These are phyloP conservation scores for Magnusiomyces tetraspermus DNA, from an alignment of 1,139 yeast genomes.

Conservation along the genomic window DNA sequence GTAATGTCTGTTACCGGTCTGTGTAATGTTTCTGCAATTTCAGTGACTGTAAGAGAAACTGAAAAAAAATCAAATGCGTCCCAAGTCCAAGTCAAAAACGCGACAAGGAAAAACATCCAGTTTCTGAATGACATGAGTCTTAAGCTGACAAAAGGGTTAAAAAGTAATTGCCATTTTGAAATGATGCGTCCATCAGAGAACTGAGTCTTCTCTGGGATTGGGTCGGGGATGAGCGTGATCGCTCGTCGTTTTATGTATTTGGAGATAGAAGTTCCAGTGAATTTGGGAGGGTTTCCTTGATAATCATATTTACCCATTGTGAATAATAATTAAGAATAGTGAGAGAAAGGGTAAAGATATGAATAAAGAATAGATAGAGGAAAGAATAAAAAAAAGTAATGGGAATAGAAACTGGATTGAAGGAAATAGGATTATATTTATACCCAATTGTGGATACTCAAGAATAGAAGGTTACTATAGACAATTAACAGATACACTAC, in stretches of 20 bases:
- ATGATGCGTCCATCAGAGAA: slow-evolving; percentile 20
- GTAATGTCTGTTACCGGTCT: slow-evolving; percentile 47
- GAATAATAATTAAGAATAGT: background rate
- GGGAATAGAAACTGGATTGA: background rate
- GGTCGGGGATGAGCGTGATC: slow-evolving; percentile 1
- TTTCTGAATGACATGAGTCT: slow-evolving; percentile 39
- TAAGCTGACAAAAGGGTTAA: slow-evolving; percentile 50
- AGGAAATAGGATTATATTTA: background rate
- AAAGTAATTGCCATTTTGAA: slow-evolving; percentile 18
- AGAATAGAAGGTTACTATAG: too few species aligned
- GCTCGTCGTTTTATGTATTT: slow-evolving; percentile 1
- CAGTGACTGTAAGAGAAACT: slow-evolving; percentile 51
- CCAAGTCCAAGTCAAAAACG: slow-evolving; percentile 67
- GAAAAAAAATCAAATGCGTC: slow-evolving; percentile 74
- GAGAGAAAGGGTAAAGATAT: background rate
- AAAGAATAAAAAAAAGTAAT: background rate
- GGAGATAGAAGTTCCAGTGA: background rate
- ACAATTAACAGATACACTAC: too few species aligned
- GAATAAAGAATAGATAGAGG: background rate
- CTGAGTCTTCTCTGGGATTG: background rate
- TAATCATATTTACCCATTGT: slow-evolving; percentile 7
- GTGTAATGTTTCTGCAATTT: slow-evolving; percentile 46
- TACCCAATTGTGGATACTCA: too few species aligned
- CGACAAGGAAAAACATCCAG: slow-evolving; percentile 54
- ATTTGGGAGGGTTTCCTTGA: slow-evolving; percentile 4